phyloP scores from a whole-genome alignment of 2,329 filamentous ascomycete genomes.

The Dryadomyces quercivorus region DNA sequence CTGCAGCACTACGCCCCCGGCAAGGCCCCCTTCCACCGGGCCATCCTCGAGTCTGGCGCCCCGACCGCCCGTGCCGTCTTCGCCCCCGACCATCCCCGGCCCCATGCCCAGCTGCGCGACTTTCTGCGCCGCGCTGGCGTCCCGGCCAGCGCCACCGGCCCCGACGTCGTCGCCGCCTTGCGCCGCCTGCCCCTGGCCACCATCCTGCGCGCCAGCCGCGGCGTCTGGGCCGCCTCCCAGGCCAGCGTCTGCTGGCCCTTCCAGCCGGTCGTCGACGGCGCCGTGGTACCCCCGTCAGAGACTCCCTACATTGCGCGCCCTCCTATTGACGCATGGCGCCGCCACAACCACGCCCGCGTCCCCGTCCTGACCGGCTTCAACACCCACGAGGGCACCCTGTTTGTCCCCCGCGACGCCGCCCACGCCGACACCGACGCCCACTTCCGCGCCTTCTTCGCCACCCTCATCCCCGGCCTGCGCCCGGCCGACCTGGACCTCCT shows the following conservation, averaged over 20 bases:
- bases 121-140: constrained; percentile 41
- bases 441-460: constrained; percentile 48
- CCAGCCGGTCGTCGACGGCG: constrained; percentile 54
- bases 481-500: constrained; percentile 39
- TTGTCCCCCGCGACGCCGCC: constrained; percentile 34
- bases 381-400: constrained; percentile 55
- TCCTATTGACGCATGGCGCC: constrained; percentile 47
- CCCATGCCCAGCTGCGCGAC: constrained; percentile 41
- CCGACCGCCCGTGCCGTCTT: constrained; percentile 43
- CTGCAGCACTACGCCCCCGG: constrained; percentile 34
- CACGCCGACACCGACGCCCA: constrained; percentile 31
- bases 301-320: constrained; percentile 33
- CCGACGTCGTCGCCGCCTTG: constrained; percentile 30
- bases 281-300: constrained; percentile 17
- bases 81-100: constrained; percentile 39
- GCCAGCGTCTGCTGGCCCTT: constrained; percentile 46
- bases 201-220: constrained; percentile 28
- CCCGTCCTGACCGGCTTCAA: constrained; percentile 60
- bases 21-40: constrained; percentile 35
- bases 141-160: neutral
- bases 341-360: constrained; percentile 38
- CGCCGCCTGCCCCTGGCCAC: constrained; percentile 26
- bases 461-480: constrained; percentile 46
- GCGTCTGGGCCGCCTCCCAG: constrained; percentile 31
- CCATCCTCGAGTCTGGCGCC: constrained; percentile 45